Percentiles rank a stretch among this genome's conserved stretches.
These are phyloP conservation scores for Henningerozyma blattae DNA, from an alignment of 805 yeast species.

Conservation along the genomic window DNA sequence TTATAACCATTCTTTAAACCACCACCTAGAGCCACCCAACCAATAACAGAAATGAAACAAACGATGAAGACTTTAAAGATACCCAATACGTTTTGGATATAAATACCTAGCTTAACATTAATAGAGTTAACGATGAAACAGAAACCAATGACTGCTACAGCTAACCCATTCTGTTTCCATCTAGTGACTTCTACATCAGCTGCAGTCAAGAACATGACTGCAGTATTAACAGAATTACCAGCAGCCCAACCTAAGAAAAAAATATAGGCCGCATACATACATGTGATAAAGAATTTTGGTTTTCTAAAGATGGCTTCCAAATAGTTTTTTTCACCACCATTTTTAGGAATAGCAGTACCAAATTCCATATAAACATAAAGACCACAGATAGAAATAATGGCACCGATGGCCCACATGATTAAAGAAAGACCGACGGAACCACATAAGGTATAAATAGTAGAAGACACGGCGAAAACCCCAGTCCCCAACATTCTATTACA, in stretches of 20 bases:
- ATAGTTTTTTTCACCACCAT: conserved; percentile 81
- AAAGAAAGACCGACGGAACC: conserved; percentile 67
- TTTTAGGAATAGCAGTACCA: conserved; percentile 66
- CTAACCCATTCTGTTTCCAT: conserved; percentile 73
- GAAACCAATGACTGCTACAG: conserved; percentile 61
- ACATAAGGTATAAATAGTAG: conserved; percentile 34
- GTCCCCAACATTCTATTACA: conserved; percentile 66
- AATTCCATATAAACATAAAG: conserved; percentile 68
- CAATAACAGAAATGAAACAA: conserved; percentile 57
- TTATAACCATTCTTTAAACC: conserved; percentile 41
- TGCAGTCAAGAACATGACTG: conserved; percentile 65
- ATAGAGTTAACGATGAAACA: conserved; percentile 52
- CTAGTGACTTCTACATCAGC: conserved; percentile 54
- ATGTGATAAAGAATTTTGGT: conserved; percentile 59
- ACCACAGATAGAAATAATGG: conserved; percentile 53
- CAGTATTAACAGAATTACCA: conserved; percentile 70
- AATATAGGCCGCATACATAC: conserved; percentile 56
- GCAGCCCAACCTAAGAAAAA: conserved; percentile 80
- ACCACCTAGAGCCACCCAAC: conserved; percentile 77
- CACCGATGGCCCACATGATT: conserved; percentile 66
- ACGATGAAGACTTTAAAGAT: conserved; percentile 63
- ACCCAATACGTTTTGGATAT: conserved; percentile 55
- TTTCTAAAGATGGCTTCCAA: conserved; percentile 56
- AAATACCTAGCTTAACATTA: conserved; percentile 53
- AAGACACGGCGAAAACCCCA: conserved; percentile 65